These are phyloP conservation scores for Kokia cookei DNA, from an alignment of 441 rosid species.

Conservation along the genomic window DNA sequence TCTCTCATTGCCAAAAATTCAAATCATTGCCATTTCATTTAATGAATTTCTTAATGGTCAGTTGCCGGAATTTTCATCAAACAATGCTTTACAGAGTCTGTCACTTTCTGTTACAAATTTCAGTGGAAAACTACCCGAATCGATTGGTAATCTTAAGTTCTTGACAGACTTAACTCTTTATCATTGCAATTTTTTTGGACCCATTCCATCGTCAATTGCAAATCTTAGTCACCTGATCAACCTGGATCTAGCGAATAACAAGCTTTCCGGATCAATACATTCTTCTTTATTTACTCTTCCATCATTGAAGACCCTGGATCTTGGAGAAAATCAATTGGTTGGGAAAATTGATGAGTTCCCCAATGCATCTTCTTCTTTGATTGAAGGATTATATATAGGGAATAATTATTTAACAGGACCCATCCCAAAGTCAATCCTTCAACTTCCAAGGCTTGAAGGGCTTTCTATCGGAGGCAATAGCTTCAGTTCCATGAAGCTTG, in stretches of 20 bases:
- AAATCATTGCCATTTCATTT: not conserved
- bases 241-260: fast-evolving
- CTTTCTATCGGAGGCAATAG: fast-evolving
- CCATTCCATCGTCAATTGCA: not conserved
- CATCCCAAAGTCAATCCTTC: not conserved
- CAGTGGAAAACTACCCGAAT: not conserved
- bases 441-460: not conserved
- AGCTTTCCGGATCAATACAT: not conserved
- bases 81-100: not conserved
- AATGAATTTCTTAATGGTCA: fast-evolving
- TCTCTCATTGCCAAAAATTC: not conserved
- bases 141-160: not conserved
- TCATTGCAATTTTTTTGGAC: not conserved
- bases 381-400: not conserved
- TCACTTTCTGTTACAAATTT: fast-evolving
- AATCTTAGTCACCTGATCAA: not conserved
- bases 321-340: not conserved
- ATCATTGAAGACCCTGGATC: fast-evolving
- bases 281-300: not conserved
- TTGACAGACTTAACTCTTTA: fast-evolving
- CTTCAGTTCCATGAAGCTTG: not conserved
- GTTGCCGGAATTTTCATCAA: not conserved
- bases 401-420: too few relatives aligned
- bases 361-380: not conserved
- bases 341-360: not conserved